Base-by-base conservation (phyloP, 2,329 filamentous ascomycete genomes). In the Aspergillus quadricinctus region DNA sequence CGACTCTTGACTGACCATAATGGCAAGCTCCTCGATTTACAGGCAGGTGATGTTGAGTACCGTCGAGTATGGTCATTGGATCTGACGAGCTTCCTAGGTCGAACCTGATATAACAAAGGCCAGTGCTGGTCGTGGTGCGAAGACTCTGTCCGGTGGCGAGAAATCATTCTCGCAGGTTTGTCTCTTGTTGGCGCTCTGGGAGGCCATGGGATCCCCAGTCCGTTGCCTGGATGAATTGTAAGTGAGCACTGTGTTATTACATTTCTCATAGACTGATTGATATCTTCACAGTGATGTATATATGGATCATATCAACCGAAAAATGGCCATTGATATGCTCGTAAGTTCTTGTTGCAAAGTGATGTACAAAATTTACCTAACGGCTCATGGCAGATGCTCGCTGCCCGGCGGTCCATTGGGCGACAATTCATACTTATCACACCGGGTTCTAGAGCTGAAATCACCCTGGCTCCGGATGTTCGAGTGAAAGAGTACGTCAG, bases 81-180 rank as follows among this genome's bases (percentile, higher is more conserved):
- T 37, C 52, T 65, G 29, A 64, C 49, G 52, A 25, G 28, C 29
- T 48, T 56, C 40, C 21, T 58, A 81, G 77, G 81, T 87, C 54
- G 83, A 88, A 70, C 86, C 86, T 3, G 85, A 88, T 63, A 83
- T 82, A 49, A 94, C 88, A 23, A 87, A 83, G 63, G 84, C 83
- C 58, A 84, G 83, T 23, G 80, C 83, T 3, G 92, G 91, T 2
- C 85, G 93, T 50, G 89, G 89, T 67, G 93, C 94, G 25, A 96
- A 91, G 75, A 97, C 93, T 0, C 80, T 99, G 1, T 97, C 92
- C 8, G 94, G 94, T 53, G 94, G 94, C 29, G 94, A 99, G 72
- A 99, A 99, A 73, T 97, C 93, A 0, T 99, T 97, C 72, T 95
- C 92, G 3, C 96, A 93, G 3, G 95, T 97, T 57, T 99, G 94